Evolutionary conservation across 139 green algal species (phyloP).

Genomic region (Picochlorum sp.): DNA sequence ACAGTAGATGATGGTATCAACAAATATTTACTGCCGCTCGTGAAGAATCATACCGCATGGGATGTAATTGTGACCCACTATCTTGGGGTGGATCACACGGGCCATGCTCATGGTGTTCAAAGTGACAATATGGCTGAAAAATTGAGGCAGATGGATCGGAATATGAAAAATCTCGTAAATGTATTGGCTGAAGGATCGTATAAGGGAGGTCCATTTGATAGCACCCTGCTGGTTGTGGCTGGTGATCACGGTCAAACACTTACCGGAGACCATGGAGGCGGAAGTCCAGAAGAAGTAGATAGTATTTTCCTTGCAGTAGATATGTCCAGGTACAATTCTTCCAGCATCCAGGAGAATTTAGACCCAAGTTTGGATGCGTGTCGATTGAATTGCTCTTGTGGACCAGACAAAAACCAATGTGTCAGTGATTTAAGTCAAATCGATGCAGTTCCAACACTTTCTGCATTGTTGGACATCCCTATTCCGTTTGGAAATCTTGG

Average conservation of each 20-base stretch:
- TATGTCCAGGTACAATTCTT: not conserved
- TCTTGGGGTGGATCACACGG: conserved; percentile 90
- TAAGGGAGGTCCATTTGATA: conserved; percentile 28
- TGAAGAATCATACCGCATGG: conserved; percentile 43
- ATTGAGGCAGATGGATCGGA: conserved; percentile 70
- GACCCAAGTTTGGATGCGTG: not conserved
- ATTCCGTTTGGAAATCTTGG: conserved; percentile 75
- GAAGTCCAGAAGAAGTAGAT: conserved; percentile 71
- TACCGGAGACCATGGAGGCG: conserved; percentile 83
- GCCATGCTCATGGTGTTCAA: conserved; percentile 67
- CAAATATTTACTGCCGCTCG: conserved; percentile 34
- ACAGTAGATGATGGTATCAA: conserved; percentile 87
- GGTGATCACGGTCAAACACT: conserved; percentile 91
- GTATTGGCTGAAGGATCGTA: conserved; percentile 21
- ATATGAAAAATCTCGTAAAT: conserved; percentile 34
- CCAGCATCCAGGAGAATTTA: no score
- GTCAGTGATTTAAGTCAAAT: conserved; percentile 52
- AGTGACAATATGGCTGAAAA: conserved; percentile 70
- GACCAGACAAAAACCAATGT: conserved; percentile 21
- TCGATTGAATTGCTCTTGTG: conserved; percentile 12
- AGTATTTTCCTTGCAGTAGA: conserved; percentile 56
- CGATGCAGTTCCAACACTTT: conserved; percentile 72
- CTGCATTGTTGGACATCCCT: conserved; percentile 69
- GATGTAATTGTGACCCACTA: conserved; percentile 87
- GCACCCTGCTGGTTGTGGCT: conserved; percentile 82